Evolutionary conservation across 345 rosid species (phyloP).

Genomic region (Salix dunnii): DNA sequence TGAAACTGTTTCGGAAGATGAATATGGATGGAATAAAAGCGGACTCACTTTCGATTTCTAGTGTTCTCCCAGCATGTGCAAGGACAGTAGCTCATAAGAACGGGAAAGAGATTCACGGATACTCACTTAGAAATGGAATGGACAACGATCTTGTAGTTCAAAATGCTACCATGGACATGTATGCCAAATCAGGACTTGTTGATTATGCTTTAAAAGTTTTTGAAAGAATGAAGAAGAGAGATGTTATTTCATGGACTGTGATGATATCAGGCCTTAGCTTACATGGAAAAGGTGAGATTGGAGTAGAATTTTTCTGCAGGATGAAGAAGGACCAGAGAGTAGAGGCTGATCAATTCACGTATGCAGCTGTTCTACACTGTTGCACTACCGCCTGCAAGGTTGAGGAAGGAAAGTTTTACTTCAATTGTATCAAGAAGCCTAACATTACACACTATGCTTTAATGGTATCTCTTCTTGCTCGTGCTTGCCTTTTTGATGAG

Average conservation of each 20-base stretch:
- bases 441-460: conserved; percentile 29
- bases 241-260: conserved; percentile 49
- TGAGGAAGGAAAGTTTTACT: conserved; percentile 39
- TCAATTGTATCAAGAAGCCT: conserved; percentile 36
- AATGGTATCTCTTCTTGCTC: conserved; percentile 46
- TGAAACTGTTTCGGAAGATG: conserved; percentile 49
- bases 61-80: conserved; percentile 51
- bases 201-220: conserved; percentile 37
- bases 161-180: conserved; percentile 54
- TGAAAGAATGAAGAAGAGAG: conserved; percentile 31
- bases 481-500: conserved; percentile 41
- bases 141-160: conserved; percentile 30
- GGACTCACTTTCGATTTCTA: conserved; percentile 35
- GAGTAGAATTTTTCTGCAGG: conserved; percentile 30
- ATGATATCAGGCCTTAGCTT: conserved; percentile 47
- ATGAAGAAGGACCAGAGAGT: conserved; percentile 32
- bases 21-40: conserved; percentile 30
- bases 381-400: conserved; percentile 42
- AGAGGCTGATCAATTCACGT: conserved; percentile 34
- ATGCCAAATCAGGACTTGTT: conserved; percentile 43
- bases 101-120: conserved; percentile 48
- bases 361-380: conserved; percentile 43
- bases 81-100: conserved; percentile 43
- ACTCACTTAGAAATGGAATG: conserved; percentile 42
- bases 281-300: conserved; percentile 45